phyloP scores from a whole-genome alignment of 495 filamentous ascomycete species.

The Aspergillus ostianus region DNA sequence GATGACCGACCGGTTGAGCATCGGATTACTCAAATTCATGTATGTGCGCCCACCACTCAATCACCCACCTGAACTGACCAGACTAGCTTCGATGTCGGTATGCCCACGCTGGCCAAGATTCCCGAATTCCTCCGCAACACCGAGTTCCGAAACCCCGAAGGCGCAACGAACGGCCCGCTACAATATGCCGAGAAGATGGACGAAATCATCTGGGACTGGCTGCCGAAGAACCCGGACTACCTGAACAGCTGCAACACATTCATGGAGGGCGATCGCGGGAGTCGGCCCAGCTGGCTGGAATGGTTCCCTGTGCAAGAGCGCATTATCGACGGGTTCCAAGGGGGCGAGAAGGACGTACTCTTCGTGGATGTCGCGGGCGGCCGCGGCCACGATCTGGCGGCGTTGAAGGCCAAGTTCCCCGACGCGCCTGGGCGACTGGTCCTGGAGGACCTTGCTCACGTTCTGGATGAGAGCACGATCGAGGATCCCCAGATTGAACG shows the following conservation, averaged over 20 bases:
- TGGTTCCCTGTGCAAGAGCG: slow-evolving; percentile 30
- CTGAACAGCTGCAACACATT: slow-evolving; percentile 24
- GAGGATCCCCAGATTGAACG: slow-evolving; percentile 20
- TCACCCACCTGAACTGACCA: background rate
- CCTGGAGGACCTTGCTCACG: slow-evolving; percentile 22
- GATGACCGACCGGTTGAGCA: slow-evolving; percentile 16
- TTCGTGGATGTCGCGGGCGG: slow-evolving; percentile 53
- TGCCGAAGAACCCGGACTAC: slow-evolving; percentile 8
- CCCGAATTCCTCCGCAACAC: slow-evolving; percentile 20
- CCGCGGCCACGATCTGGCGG: slow-evolving; percentile 43
- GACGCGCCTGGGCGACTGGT: slow-evolving; percentile 17
- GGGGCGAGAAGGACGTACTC: slow-evolving; percentile 23
- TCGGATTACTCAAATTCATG: slow-evolving; percentile 20
- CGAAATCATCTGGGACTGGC: slow-evolving; percentile 11
- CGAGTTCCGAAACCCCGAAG: slow-evolving; percentile 15
- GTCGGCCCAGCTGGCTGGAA: slow-evolving; percentile 25
- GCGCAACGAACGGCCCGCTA: slow-evolving; percentile 11
- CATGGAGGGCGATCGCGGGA: slow-evolving; percentile 21
- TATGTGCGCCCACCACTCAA: background rate
- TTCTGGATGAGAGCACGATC: slow-evolving; percentile 14
- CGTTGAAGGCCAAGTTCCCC: slow-evolving; percentile 32
- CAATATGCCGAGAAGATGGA: slow-evolving; percentile 16
- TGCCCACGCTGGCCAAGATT: slow-evolving; percentile 15
- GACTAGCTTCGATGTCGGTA: slow-evolving; percentile 15
- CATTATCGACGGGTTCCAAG: slow-evolving; percentile 15